Conservation (phyloP, 1,284 basidiomycete species). For the Leccinum cinnamomeum region DNA sequence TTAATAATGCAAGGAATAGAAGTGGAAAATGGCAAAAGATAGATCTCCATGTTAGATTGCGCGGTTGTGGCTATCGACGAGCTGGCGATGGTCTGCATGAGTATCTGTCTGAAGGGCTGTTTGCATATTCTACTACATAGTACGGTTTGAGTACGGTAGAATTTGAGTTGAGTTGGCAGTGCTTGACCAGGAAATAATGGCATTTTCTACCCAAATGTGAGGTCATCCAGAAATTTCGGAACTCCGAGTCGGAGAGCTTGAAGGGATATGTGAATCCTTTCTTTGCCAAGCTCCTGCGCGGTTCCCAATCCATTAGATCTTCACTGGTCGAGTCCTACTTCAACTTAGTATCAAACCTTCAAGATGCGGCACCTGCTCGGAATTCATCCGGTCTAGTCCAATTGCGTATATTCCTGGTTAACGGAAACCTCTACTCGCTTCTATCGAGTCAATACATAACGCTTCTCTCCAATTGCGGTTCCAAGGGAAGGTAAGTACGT, state of each 20-base stretch:
- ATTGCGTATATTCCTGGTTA: not conserved
- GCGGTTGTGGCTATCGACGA: not conserved
- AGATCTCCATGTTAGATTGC: not conserved
- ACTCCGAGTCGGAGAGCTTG: too few relatives aligned
- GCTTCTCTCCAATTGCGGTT: not conserved
- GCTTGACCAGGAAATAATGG: too few relatives aligned
- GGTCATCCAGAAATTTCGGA: too few relatives aligned
- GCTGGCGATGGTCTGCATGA: not conserved
- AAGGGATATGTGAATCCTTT: too few relatives aligned
- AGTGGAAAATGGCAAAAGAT: constrained; percentile 8
- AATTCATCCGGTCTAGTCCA: not conserved
- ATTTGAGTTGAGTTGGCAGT: too few relatives aligned
- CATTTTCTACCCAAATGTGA: too few relatives aligned
- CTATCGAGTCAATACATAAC: not conserved
- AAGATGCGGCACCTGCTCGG: too few relatives aligned
- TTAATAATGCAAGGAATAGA: constrained; percentile 1
- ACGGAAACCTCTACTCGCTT: not conserved
- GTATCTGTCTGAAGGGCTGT: not conserved
- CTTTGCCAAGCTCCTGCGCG: too few relatives aligned
- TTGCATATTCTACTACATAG: not conserved
- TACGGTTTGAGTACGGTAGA: too few relatives aligned
- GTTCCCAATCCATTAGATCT: too few relatives aligned
- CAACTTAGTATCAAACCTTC: too few relatives aligned
- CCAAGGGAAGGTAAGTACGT: not conserved
- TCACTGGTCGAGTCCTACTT: too few relatives aligned